Evolutionary conservation across 768 basidiomycete genomes (phyloP).

Genomic region (Sporobolomyces roseus): DNA sequence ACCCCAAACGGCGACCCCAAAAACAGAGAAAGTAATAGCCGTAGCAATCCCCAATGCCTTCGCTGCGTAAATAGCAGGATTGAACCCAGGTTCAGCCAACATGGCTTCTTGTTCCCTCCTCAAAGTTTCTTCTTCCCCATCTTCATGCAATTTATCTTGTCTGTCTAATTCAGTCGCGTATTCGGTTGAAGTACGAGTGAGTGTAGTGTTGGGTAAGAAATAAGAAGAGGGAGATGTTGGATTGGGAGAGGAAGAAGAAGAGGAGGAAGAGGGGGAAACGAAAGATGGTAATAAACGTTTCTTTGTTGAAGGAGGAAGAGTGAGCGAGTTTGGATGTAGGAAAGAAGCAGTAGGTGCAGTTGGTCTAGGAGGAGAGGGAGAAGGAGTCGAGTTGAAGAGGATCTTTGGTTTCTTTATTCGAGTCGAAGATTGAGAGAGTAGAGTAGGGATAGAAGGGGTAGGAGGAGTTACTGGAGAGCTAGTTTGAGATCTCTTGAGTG

Average conservation of each 20-base stretch:
- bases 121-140: too few relatives aligned
- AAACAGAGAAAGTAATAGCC: constrained; percentile 16
- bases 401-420: not conserved
- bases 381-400: too few relatives aligned
- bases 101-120: too few relatives aligned
- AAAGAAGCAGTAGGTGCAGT: constrained; percentile 1
- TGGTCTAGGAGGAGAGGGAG: not conserved
- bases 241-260: not conserved
- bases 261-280: constrained; percentile 16
- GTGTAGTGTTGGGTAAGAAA: constrained; percentile 35
- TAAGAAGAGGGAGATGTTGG: not conserved
- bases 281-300: not conserved
- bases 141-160: constrained; percentile 35
- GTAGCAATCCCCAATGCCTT: constrained; percentile 42
- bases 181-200: constrained; percentile 11
- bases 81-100: too few relatives aligned
- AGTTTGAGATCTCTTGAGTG: constrained; percentile 33
- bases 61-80: constrained; percentile 34
- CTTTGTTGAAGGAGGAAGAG: not conserved
- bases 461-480: not conserved
- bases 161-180: constrained; percentile 23
- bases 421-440: not conserved
- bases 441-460: not conserved
- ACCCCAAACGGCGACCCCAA: constrained; percentile 20
- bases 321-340: constrained; percentile 23